Evolutionary conservation across 495 filamentous ascomycete species (phyloP).

Genomic region (Neurospora discreta): DNA sequence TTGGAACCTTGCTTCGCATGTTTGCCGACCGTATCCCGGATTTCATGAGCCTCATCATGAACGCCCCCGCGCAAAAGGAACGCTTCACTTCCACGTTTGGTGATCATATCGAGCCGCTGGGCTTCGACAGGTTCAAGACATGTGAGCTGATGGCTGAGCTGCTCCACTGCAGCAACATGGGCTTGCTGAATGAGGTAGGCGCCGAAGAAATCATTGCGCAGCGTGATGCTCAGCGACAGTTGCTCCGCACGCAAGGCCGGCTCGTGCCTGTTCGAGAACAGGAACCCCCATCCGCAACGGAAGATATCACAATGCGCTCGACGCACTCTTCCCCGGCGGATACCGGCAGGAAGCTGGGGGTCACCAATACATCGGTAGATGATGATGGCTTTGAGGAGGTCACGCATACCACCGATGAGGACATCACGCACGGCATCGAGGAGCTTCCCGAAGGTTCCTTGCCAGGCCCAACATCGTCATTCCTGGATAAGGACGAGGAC

Average conservation of each 20-base stretch:
- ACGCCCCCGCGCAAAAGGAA: constrained; percentile 40
- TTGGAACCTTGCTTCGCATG: constrained; percentile 80
- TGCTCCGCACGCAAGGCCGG: constrained; percentile 59
- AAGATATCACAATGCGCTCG: constrained; percentile 36
- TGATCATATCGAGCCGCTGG: constrained; percentile 81
- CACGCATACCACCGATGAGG: constrained; percentile 55
- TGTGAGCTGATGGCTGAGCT: constrained; percentile 98
- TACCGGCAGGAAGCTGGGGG: constrained; percentile 48
- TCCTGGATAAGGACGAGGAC: constrained; percentile 47
- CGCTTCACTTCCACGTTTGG: constrained; percentile 62
- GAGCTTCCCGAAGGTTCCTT: constrained; percentile 35
- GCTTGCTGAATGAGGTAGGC: constrained; percentile 82
- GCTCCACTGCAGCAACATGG: constrained; percentile 98
- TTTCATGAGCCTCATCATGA: constrained; percentile 87
- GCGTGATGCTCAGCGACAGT: constrained; percentile 72
- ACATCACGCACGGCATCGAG: constrained; percentile 39
- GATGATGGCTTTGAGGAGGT: constrained; percentile 97
- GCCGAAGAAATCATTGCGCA: constrained; percentile 77
- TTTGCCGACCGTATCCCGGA: constrained; percentile 89
- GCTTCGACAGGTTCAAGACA: constrained; percentile 97
- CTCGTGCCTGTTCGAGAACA: constrained; percentile 24
- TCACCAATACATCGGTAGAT: constrained; percentile 61
- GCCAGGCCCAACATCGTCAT: constrained; percentile 23
- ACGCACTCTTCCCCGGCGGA: constrained; percentile 36
- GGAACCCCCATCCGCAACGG: constrained; percentile 24